These are phyloP conservation scores for Ulota crispa DNA, from an alignment of 225 moss, liverwort and hornwort genomes.

Conservation along the genomic window DNA sequence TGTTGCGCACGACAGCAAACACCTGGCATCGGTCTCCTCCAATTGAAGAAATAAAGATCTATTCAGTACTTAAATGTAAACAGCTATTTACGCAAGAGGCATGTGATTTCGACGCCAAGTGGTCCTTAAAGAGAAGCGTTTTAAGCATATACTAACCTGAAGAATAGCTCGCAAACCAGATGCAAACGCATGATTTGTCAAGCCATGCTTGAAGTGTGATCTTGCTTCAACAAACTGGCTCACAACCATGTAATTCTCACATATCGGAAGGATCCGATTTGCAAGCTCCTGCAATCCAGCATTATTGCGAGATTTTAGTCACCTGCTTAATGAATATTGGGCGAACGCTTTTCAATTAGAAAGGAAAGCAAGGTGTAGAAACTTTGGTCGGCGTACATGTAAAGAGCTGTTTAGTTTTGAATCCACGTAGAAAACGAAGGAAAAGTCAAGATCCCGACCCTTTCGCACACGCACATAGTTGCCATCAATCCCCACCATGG, in stretches of 20 bases:
- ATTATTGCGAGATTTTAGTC: slow-evolving; percentile 20
- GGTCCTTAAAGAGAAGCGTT: background rate
- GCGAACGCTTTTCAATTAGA: background rate
- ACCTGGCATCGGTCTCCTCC: background rate
- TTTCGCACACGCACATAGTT: slow-evolving; percentile 82
- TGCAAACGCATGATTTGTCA: slow-evolving; percentile 93
- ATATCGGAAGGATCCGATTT: slow-evolving; percentile 73
- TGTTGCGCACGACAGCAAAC: background rate
- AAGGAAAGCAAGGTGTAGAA: slow-evolving; percentile 15
- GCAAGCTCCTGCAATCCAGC: slow-evolving; percentile 72
- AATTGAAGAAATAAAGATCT: slow-evolving; percentile 3
- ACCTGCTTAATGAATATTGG: background rate
- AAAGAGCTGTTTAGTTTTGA: slow-evolving; percentile 77
- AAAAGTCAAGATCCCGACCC: slow-evolving; percentile 67
- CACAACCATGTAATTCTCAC: slow-evolving; percentile 83
- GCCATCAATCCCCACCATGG: slow-evolving; percentile 94
- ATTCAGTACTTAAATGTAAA: background rate
- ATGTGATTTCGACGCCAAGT: background rate
- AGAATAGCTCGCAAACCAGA: slow-evolving; percentile 90
- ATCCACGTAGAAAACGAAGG: slow-evolving; percentile 68
- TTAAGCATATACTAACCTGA: slow-evolving; percentile 48
- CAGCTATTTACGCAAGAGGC: background rate
- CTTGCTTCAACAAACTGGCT: slow-evolving; percentile 82
- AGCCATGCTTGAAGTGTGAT: slow-evolving; percentile 80
- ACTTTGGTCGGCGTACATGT: slow-evolving; percentile 45